Evolutionary conservation across 2,329 filamentous ascomycete species (phyloP), one percentile per base, ranked within the genome.

Genomic region (Stachybotrys elegans): DNA sequence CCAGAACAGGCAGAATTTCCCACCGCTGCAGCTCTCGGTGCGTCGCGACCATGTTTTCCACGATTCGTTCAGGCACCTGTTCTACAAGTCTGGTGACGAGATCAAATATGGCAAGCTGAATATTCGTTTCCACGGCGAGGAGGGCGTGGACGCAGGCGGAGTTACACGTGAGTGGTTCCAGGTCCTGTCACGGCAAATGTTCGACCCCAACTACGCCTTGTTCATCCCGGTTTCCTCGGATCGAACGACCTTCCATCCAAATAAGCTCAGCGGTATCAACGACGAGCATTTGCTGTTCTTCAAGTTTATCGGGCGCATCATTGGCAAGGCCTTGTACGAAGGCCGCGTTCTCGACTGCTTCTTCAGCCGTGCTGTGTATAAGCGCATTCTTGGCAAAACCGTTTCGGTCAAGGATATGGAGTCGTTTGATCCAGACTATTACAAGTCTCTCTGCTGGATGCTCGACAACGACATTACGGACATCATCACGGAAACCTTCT

Each of bases 371-470:
- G 94, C 94, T 13, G 92, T 98, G 42, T 98, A 98, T 77, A 97
- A 97, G 73, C 86, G 89, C 54, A 96, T 98, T 51, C 80, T 98
- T 22, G 88, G 93, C 61, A 95, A 94, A 64, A 82, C 88, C 4
- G 92, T 97, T 32, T 96, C 91, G 8, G 86, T 98, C 66, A 98
- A 98, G 72, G 93, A 98, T 59, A 97, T 98, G 90, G 93, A 98
- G 67, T 96, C 91, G 19, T 86, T 98, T 49, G 93, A 98, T 63
- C 84, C 95, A 4, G 92, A 98, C 58, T 98, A 98, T 71, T 96
- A 97, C 80, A 98, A 97, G 67, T 97, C 92, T 13, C 78, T 98
- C 19, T 82, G 93, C 48, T 98, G 94, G 94, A 97, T 98, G 83
- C 76, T 97, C 46, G 88, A 95, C 62, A 97, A 98, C 58, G 92